These are phyloP conservation scores for Pythium sukuiense DNA, from an alignment of 352 stramenopile genomes.

Conservation along the genomic window DNA sequence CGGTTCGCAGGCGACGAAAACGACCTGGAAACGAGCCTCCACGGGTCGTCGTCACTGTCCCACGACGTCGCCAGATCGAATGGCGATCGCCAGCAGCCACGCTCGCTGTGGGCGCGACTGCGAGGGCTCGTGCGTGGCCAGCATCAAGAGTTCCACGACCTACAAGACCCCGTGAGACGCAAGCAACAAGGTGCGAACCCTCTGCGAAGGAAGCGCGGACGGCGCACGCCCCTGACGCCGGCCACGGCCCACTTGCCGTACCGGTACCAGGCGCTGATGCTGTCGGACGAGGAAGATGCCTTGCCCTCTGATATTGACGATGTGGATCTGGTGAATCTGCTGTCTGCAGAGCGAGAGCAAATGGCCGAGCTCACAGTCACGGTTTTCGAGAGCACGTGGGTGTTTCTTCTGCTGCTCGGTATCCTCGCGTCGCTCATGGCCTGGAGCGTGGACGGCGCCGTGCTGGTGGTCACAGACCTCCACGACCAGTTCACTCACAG, in stretches of 20 bases:
- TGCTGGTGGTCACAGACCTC: constrained; percentile 43
- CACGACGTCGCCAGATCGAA: not conserved
- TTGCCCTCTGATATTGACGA: constrained; percentile 26
- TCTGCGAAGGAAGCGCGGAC: constrained; percentile 6
- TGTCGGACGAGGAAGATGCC: constrained; percentile 20
- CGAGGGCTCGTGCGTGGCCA: constrained; percentile 22
- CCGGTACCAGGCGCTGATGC: constrained; percentile 28
- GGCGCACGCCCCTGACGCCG: constrained; percentile 8
- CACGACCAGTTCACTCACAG: constrained; percentile 45
- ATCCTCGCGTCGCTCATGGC: constrained; percentile 52
- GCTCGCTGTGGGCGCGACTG: constrained; percentile 19
- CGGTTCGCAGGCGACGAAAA: constrained; percentile 12
- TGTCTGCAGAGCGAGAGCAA: constrained; percentile 50
- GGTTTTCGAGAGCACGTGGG: constrained; percentile 74
- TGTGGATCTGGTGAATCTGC: constrained; percentile 28
- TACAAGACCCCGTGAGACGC: constrained; percentile 31
- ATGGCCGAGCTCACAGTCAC: constrained; percentile 43
- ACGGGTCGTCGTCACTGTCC: not conserved
- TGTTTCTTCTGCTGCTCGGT: constrained; percentile 67
- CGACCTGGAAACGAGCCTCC: constrained; percentile 6
- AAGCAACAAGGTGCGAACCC: constrained; percentile 36
- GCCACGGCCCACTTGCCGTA: constrained; percentile 24
- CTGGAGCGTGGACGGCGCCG: constrained; percentile 65
- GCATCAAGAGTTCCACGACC: constrained; percentile 33
- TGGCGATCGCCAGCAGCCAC: not conserved